A percentile compares a stretch with the other conserved stretches of the same genome.
Evolutionary conservation across 1,139 yeast genomes (phyloP).

Genomic region (Schwanniomyces etchellsii): DNA sequence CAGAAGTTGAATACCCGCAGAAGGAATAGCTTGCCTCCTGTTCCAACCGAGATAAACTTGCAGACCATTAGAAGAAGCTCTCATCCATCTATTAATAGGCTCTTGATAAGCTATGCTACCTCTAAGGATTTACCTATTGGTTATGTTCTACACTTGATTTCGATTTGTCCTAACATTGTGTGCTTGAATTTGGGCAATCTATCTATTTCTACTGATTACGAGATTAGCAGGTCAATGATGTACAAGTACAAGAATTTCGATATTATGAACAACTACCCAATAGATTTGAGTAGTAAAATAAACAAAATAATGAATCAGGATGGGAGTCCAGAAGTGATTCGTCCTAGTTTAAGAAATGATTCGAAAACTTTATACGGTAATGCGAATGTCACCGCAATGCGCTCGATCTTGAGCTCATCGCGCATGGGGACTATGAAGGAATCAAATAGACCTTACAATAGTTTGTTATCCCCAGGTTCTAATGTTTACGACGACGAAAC

Average conservation of each 20-base stretch:
- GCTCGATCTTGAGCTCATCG: no score
- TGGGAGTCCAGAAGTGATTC: background rate
- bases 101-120: constrained; percentile 49
- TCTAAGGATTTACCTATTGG: constrained; percentile 69
- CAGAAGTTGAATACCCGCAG: constrained; percentile 6
- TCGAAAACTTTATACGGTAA: background rate
- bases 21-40: background rate
- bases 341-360: background rate
- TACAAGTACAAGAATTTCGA: constrained; percentile 37
- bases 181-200: constrained; percentile 49
- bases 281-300: constrained; percentile 19
- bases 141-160: constrained; percentile 52
- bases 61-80: constrained; percentile 6
- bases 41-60: background rate
- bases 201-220: constrained; percentile 55
- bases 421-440: no score
- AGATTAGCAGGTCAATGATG: constrained; percentile 28
- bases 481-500: constrained; percentile 20
- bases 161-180: constrained; percentile 51
- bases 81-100: constrained; percentile 60
- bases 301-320: constrained; percentile 18
- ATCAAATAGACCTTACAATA: constrained; percentile 17
- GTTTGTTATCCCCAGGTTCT: constrained; percentile 35
- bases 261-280: constrained; percentile 32
- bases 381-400: no score